Conservation (phyloP, 768 basidiomycete species). For the Boletus rubropictus region DNA sequence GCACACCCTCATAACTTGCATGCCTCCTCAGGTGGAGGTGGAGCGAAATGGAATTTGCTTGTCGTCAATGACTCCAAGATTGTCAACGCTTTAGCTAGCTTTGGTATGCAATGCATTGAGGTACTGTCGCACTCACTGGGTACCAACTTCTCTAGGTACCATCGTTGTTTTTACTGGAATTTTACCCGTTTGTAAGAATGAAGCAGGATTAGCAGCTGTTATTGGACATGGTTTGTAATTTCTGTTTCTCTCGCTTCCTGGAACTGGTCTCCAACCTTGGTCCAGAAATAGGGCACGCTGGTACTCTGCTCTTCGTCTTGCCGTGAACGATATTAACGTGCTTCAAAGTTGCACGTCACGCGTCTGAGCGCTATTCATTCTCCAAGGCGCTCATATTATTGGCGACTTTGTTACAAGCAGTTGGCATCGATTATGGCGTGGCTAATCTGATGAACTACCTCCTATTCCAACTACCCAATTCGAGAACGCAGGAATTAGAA, state of each 20-base stretch:
- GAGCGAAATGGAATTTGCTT: slow-evolving; percentile 58
- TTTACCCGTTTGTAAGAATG: slow-evolving; percentile 67
- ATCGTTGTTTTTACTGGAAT: slow-evolving; percentile 90
- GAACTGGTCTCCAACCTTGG: background rate
- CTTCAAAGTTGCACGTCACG: slow-evolving; percentile 50
- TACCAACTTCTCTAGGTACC: slow-evolving; percentile 39
- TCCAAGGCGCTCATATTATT: slow-evolving; percentile 38
- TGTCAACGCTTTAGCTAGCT: slow-evolving; percentile 74
- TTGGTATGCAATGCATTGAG: slow-evolving; percentile 39
- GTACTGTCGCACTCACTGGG: background rate
- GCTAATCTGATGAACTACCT: slow-evolving; percentile 42
- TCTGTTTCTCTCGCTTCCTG: background rate
- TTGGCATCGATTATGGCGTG: slow-evolving; percentile 54
- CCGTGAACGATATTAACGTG: background rate
- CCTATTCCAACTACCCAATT: slow-evolving; percentile 74
- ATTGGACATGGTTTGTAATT: slow-evolving; percentile 64
- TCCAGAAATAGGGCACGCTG: slow-evolving; percentile 76
- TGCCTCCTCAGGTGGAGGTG: slow-evolving; percentile 16
- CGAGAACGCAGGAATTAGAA: slow-evolving; percentile 75
- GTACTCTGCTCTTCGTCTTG: slow-evolving; percentile 30
- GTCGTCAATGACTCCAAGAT: slow-evolving; percentile 69
- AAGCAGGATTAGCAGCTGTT: slow-evolving; percentile 79
- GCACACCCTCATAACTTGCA: background rate
- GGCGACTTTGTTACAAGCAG: slow-evolving; percentile 38
- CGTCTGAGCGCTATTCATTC: slow-evolving; percentile 43